These are phyloP conservation scores for Hypsizygus marmoreus DNA, from an alignment of 768 basidiomycete genomes.

Conservation along the genomic window DNA sequence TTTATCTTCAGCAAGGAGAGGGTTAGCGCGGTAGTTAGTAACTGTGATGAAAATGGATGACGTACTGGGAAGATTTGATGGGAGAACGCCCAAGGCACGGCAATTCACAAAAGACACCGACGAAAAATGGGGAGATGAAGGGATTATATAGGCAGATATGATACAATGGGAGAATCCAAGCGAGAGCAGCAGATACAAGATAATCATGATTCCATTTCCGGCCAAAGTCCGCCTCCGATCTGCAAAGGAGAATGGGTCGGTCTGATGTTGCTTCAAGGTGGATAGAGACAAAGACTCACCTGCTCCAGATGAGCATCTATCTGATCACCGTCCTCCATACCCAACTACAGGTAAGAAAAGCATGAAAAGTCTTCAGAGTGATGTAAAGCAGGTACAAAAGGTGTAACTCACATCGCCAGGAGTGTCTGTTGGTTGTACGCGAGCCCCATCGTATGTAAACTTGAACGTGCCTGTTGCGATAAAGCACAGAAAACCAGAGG, in stretches of 20 bases:
- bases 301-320: slow-evolving; percentile 22
- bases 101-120: too few relatives aligned
- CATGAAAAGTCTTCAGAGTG: not conserved
- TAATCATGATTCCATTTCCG: slow-evolving; percentile 9
- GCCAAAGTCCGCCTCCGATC: slow-evolving; percentile 18
- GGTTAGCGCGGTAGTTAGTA: too few relatives aligned
- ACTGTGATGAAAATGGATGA: too few relatives aligned
- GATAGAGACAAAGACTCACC: slow-evolving; percentile 9
- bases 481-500: not conserved
- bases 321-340: slow-evolving; percentile 24
- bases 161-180: slow-evolving; percentile 6
- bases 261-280: not conserved
- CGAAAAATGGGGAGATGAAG: not conserved
- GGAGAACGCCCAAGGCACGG: too few relatives aligned
- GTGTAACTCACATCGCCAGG: slow-evolving; percentile 49
- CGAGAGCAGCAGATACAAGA: not conserved
- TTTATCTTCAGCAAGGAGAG: too few relatives aligned
- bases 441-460: slow-evolving; percentile 57
- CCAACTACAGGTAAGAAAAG: slow-evolving; percentile 15
- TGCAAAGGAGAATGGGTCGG: not conserved
- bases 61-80: too few relatives aligned
- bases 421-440: slow-evolving; percentile 50
- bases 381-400: not conserved
- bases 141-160: slow-evolving; percentile 14
- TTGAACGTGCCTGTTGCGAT: slow-evolving; percentile 56